These are phyloP conservation scores for Rhazya stricta DNA, from an alignment of 257 asterid genomes.

Conservation along the genomic window DNA sequence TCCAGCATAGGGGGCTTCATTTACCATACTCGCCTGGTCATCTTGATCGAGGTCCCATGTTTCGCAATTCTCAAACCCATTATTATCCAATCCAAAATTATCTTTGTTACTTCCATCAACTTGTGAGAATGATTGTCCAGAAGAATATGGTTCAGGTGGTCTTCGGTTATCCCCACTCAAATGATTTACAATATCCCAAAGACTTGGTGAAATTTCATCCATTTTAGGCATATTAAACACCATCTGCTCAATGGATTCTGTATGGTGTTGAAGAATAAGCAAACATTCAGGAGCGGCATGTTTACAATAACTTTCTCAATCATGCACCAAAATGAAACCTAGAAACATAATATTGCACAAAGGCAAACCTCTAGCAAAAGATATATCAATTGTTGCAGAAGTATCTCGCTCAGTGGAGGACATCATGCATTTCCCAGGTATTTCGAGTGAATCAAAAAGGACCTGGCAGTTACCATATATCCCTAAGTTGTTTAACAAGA, in stretches of 20 bases:
- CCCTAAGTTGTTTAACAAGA: slow-evolving; percentile 88
- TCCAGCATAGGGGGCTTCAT: slow-evolving; percentile 45
- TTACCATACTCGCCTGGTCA: slow-evolving; percentile 49
- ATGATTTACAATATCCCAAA: slow-evolving; percentile 52
- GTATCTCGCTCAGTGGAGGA: slow-evolving; percentile 31
- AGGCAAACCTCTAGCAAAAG: slow-evolving; percentile 76
- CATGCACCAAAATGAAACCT: slow-evolving; percentile 14
- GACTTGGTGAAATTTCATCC: slow-evolving; percentile 79
- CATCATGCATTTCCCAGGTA: slow-evolving; percentile 70
- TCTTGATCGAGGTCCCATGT: slow-evolving; percentile 67
- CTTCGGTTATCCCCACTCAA: slow-evolving; percentile 56
- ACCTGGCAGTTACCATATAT: slow-evolving; percentile 82
- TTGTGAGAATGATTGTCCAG: slow-evolving; percentile 40
- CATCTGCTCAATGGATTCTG: slow-evolving; percentile 77
- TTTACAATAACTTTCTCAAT: neutral
- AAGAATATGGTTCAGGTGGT: slow-evolving; percentile 45
- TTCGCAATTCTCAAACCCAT: slow-evolving; percentile 43
- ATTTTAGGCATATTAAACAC: slow-evolving; percentile 48
- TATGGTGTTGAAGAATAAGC: slow-evolving; percentile 2
- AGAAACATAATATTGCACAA: slow-evolving; percentile 19
- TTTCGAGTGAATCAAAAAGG: slow-evolving; percentile 83
- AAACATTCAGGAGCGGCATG: slow-evolving; percentile 7
- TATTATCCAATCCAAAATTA: slow-evolving; percentile 39
- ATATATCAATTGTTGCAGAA: slow-evolving; percentile 53
- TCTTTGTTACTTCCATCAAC: slow-evolving; percentile 30